These are phyloP conservation scores for Colletotrichum falcatum DNA, from an alignment of 2,329 filamentous ascomycete species.

Conservation along the genomic window DNA sequence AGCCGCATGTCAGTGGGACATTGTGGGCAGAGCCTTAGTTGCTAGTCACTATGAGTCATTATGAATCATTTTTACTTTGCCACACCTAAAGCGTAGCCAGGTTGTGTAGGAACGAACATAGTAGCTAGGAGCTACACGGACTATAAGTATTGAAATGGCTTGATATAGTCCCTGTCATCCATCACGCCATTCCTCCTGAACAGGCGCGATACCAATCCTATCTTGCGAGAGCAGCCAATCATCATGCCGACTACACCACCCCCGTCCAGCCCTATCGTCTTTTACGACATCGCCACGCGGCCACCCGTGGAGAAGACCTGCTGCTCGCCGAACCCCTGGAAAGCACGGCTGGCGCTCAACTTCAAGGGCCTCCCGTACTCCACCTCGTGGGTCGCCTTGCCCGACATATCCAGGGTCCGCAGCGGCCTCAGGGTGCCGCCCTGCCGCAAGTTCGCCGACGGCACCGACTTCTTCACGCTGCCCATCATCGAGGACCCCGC, in stretches of 20 bases:
- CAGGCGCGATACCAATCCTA: neutral
- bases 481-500: constrained; percentile 65
- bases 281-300: constrained; percentile 58
- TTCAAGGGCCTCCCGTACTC: constrained; percentile 53
- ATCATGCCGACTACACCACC: constrained; percentile 26
- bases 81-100: neutral
- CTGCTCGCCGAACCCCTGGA: constrained; percentile 51
- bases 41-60: neutral
- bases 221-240: neutral
- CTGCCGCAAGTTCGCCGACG: constrained; percentile 66
- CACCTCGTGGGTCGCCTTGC: constrained; percentile 62
- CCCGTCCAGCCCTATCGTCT: constrained; percentile 45
- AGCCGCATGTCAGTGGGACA: neutral
- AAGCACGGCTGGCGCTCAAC: constrained; percentile 54
- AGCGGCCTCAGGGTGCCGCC: constrained; percentile 58
- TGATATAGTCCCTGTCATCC: neutral
- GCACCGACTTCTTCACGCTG: constrained; percentile 69
- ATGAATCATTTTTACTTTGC: neutral
- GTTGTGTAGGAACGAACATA: neutral
- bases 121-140: neutral
- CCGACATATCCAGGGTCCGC: constrained; percentile 63
- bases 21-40: neutral
- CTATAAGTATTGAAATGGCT: neutral
- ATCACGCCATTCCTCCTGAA: neutral
- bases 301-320: constrained; percentile 47